Evolutionary conservation across 257 asterid species (phyloP).

Genomic region (Forsythia viridissima): DNA sequence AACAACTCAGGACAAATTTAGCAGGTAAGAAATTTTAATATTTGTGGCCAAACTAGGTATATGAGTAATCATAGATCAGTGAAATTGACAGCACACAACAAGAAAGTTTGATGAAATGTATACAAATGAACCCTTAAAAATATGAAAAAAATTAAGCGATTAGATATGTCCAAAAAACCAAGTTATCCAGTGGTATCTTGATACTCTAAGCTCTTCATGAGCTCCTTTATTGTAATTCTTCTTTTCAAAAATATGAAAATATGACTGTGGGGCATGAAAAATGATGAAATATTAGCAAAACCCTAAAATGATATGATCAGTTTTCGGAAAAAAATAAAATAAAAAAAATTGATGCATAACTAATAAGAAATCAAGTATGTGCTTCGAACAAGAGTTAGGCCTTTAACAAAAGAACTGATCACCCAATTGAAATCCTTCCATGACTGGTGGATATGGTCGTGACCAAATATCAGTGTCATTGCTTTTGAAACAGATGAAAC

Average conservation of each 20-base stretch:
- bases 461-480: not conserved
- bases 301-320: not conserved
- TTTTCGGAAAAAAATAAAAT: not conserved
- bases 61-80: not conserved
- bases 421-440: not conserved
- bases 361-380: not conserved
- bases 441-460: not conserved
- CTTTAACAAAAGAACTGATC: not conserved
- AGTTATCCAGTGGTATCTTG: not conserved
- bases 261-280: not conserved
- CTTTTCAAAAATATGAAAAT: no score
- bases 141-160: no score
- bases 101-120: not conserved
- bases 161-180: not conserved
- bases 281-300: not conserved
- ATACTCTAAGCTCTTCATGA: not conserved
- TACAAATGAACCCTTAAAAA: not conserved
- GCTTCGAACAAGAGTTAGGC: not conserved
- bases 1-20: conserved; percentile 19
- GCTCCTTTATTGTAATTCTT: not conserved
- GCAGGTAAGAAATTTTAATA: not conserved
- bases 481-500: not conserved
- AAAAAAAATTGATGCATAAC: not conserved
- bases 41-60: not conserved
- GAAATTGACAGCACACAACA: not conserved